Conservation (phyloP, 2,329 filamentous ascomycete genomes). For the Ceratocystis albifundus region DNA sequence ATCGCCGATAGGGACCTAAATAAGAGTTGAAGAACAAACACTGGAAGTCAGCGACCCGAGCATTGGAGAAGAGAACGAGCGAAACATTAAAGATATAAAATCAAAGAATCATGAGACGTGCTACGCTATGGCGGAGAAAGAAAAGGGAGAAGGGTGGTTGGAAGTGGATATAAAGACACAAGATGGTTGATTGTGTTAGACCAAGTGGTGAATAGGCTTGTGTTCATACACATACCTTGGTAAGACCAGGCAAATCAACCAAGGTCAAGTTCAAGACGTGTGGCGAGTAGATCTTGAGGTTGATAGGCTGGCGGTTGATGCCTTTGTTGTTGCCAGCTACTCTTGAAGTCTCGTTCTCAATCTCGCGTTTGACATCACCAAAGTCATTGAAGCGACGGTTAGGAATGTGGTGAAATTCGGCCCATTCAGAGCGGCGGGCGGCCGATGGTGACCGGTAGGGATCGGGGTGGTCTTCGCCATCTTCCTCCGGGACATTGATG, state of each 20-base stretch:
- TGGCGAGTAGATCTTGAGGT: conserved; percentile 95
- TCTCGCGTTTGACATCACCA: conserved; percentile 84
- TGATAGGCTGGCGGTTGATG: conserved; percentile 94
- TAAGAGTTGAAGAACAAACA: background rate
- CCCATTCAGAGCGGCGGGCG: conserved; percentile 61
- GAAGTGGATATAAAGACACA: background rate
- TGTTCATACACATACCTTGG: conserved; percentile 53
- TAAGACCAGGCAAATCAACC: conserved; percentile 89
- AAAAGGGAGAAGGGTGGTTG: background rate
- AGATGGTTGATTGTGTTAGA: background rate
- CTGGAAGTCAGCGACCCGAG: conserved; percentile 18
- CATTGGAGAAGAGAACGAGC: background rate
- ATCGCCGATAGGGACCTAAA: conserved; percentile 84
- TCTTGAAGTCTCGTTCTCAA: conserved; percentile 89
- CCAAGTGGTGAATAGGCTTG: background rate
- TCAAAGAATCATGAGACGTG: too few relatives aligned
- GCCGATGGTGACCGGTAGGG: conserved; percentile 70
- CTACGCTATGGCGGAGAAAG: background rate
- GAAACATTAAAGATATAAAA: background rate
- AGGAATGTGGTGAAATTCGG: conserved; percentile 91
- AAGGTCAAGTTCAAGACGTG: conserved; percentile 92
- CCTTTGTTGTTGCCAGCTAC: conserved; percentile 94
- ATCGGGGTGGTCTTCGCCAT: conserved; percentile 52
- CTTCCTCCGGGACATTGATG: conserved; percentile 85
- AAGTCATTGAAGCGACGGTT: conserved; percentile 86